These are phyloP conservation scores for Apiospora koreana DNA, from an alignment of 2,329 filamentous ascomycete genomes.

Conservation along the genomic window DNA sequence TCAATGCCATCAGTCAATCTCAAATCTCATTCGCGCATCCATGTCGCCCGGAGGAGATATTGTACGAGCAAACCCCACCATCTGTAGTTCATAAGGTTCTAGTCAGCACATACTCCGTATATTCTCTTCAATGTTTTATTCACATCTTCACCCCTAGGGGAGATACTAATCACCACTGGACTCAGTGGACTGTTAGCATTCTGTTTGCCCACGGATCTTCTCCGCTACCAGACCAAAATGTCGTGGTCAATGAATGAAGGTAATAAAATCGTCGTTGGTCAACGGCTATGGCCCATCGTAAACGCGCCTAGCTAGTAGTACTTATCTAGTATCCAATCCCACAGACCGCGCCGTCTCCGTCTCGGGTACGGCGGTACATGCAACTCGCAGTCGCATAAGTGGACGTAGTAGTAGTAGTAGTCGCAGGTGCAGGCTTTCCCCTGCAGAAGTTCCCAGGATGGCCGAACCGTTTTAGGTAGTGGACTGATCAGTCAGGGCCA, in stretches of 20 bases:
- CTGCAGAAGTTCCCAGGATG: background rate
- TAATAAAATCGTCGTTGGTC: background rate
- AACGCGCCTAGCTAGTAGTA: background rate
- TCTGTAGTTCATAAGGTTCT: background rate
- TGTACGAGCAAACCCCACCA: background rate
- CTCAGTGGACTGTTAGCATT: no score
- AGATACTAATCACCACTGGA: no score
- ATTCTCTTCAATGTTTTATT: no score
- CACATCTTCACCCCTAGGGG: no score
- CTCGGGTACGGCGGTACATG: background rate
- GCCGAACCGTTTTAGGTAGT: slow-evolving; percentile 4
- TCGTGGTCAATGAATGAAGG: no score
- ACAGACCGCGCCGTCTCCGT: background rate
- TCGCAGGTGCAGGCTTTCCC: background rate
- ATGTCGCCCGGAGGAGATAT: background rate
- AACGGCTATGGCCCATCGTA: background rate
- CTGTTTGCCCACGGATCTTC: no score
- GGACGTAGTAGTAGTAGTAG: background rate
- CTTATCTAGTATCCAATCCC: no score
- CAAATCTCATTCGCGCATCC: slow-evolving; percentile 2
- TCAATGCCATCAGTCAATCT: slow-evolving; percentile 5
- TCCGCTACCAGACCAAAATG: no score
- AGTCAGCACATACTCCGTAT: background rate
- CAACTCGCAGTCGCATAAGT: background rate
- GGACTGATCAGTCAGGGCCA: slow-evolving; percentile 3